phyloP scores from a whole-genome alignment of 2,329 filamentous ascomycete genomes.

The Xylariaceae sp. region DNA sequence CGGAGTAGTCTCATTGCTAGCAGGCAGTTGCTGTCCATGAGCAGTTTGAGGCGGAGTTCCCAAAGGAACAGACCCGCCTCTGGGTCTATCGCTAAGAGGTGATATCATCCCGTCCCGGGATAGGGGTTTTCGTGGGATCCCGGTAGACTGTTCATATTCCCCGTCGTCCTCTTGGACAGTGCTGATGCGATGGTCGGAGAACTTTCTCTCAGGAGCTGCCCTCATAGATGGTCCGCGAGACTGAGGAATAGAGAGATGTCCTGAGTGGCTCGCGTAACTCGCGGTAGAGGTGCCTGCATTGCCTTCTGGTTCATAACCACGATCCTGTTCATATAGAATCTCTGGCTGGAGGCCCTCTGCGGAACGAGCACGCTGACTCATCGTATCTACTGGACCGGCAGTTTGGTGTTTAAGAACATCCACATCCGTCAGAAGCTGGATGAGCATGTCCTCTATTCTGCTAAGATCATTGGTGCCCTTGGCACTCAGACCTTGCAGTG shows the following conservation, averaged over 20 bases:
- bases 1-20: slow-evolving; percentile 77
- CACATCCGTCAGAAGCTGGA: slow-evolving; percentile 87
- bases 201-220: slow-evolving; percentile 50
- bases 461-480: slow-evolving; percentile 84
- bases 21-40: slow-evolving; percentile 38
- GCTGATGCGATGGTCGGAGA: slow-evolving; percentile 78
- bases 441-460: slow-evolving; percentile 87
- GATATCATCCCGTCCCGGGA: slow-evolving; percentile 59
- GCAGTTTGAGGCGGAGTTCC: slow-evolving; percentile 54
- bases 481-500: slow-evolving; percentile 83
- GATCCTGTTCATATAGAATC: slow-evolving; percentile 62
- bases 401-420: slow-evolving; percentile 70
- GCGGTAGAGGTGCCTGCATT: slow-evolving; percentile 71
- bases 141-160: slow-evolving; percentile 47
- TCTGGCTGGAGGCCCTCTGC: slow-evolving; percentile 64
- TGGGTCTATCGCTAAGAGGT: slow-evolving; percentile 52
- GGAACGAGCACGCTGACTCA: slow-evolving; percentile 55
- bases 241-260: slow-evolving; percentile 62
- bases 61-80: slow-evolving; percentile 52
- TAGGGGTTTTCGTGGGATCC: slow-evolving; percentile 48
- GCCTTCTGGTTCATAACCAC: slow-evolving; percentile 79
- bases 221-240: slow-evolving; percentile 44
- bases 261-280: slow-evolving; percentile 69
- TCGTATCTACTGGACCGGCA: slow-evolving; percentile 35
- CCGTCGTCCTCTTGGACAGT: slow-evolving; percentile 87